Evolutionary conservation across 2,329 filamentous ascomycete species (phyloP).

Genomic region (Penicillium paneum): DNA sequence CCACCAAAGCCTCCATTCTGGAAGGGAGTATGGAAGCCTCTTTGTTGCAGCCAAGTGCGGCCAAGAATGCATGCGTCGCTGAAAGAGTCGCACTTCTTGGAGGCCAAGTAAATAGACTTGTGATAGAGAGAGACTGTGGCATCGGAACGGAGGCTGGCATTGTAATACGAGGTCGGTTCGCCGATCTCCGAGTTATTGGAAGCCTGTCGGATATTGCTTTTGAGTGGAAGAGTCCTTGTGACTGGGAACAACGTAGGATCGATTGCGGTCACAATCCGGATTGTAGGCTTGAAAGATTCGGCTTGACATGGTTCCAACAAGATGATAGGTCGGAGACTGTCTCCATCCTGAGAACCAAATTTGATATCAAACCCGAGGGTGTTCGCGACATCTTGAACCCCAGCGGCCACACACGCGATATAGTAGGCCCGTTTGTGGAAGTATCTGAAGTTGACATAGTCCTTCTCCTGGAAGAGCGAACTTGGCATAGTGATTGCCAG

Average conservation of each 20-base stretch:
- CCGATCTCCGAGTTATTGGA: slow-evolving; percentile 37
- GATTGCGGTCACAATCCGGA: slow-evolving; percentile 71
- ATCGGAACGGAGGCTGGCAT: slow-evolving; percentile 78
- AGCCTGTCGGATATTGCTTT: slow-evolving; percentile 65
- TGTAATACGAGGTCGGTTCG: slow-evolving; percentile 77
- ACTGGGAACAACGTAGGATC: slow-evolving; percentile 66
- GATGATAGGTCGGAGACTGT: slow-evolving; percentile 70
- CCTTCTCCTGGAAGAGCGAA: slow-evolving; percentile 83
- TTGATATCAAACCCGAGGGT: slow-evolving; percentile 54
- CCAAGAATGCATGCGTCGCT: slow-evolving; percentile 82
- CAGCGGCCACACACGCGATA: slow-evolving; percentile 73
- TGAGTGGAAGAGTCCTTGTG: slow-evolving; percentile 66
- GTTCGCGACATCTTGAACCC: slow-evolving; percentile 57
- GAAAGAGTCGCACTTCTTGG: slow-evolving; percentile 69
- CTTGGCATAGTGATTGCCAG: slow-evolving; percentile 83
- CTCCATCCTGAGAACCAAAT: slow-evolving; percentile 69
- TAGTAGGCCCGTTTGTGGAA: slow-evolving; percentile 95
- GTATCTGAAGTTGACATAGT: slow-evolving; percentile 88
- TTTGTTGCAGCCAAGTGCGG: slow-evolving; percentile 82
- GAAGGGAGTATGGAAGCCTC: slow-evolving; percentile 71
- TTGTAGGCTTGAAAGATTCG: slow-evolving; percentile 37
- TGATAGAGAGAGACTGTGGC: slow-evolving; percentile 70
- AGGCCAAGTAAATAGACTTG: slow-evolving; percentile 67
- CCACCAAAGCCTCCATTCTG: slow-evolving; percentile 81
- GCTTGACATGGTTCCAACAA: slow-evolving; percentile 41